phyloP scores from a whole-genome alignment of 345 rosid species.

The Dipteronia sinensis region DNA sequence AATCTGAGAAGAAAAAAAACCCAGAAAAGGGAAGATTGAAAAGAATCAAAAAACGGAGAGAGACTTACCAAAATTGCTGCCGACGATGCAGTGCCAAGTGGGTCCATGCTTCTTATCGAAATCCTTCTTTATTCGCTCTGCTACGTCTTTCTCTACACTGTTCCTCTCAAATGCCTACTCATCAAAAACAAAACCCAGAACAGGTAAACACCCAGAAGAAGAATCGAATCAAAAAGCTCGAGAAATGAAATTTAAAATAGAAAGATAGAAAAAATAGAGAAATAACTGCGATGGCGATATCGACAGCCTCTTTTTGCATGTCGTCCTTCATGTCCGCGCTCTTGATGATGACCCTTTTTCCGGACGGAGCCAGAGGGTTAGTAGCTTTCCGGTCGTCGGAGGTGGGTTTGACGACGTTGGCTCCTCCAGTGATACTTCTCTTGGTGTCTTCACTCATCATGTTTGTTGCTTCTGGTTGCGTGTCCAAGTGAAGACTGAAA shows the following conservation, averaged over 20 bases:
- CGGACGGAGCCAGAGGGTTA: constrained; percentile 40
- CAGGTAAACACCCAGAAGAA: constrained; percentile 11
- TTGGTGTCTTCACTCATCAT: constrained; percentile 57
- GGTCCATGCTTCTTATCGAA: constrained; percentile 92
- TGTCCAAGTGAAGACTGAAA: background rate
- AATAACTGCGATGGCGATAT: constrained; percentile 72
- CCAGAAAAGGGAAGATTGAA: background rate
- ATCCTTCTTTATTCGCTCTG: constrained; percentile 96
- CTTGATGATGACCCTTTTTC: constrained; percentile 68
- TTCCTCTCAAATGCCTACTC: constrained; percentile 79
- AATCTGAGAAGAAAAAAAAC: constrained; percentile 10
- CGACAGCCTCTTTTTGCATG: constrained; percentile 89
- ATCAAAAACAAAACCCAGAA: constrained; percentile 17
- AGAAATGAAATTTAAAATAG: constrained; percentile 19
- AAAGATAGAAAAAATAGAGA: background rate
- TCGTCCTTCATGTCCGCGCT: constrained; percentile 99
- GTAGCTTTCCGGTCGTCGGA: constrained; percentile 58
- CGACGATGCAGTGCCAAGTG: constrained; percentile 99
- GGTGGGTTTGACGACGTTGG: constrained; percentile 41
- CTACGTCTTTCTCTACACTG: constrained; percentile 91
- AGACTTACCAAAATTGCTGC: constrained; percentile 90
- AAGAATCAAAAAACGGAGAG: constrained; percentile 15
- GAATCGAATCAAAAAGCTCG: constrained; percentile 10
- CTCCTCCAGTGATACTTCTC: constrained; percentile 55
- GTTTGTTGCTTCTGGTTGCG: constrained; percentile 15